A percentile compares a stretch with the other conserved stretches of the same genome.
Evolutionary conservation across 305 asterid genomes (phyloP).

Genomic region (Solanum hybrid): DNA sequence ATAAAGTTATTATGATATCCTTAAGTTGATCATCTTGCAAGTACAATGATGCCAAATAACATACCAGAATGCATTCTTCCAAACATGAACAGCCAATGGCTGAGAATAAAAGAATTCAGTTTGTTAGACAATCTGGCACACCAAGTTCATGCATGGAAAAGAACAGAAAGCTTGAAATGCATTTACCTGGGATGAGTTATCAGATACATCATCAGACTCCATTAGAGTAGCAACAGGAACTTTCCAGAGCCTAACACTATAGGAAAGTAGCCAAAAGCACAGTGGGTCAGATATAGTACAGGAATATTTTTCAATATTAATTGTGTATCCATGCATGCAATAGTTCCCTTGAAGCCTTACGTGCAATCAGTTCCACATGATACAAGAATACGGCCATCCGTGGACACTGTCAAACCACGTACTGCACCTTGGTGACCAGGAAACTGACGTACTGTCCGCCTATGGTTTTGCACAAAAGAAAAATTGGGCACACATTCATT

Average conservation of each 20-base stretch:
- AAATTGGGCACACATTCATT: not conserved
- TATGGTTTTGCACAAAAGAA: slow-evolving; percentile 2
- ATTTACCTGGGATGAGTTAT: slow-evolving; percentile 44
- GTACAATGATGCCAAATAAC: slow-evolving; percentile 1
- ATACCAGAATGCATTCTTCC: slow-evolving; percentile 89
- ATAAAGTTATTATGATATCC: not conserved
- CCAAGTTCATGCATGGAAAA: slow-evolving; percentile 1
- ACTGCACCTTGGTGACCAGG: slow-evolving; percentile 97
- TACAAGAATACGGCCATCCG: slow-evolving; percentile 74
- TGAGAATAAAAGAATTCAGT: slow-evolving; percentile 27
- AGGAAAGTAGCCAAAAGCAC: slow-evolving; percentile 5
- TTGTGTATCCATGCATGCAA: not conserved
- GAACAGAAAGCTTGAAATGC: slow-evolving; percentile 8
- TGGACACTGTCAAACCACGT: slow-evolving; percentile 70
- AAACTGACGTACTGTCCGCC: slow-evolving; percentile 78
- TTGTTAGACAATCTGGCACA: slow-evolving; percentile 17
- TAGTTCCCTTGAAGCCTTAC: slow-evolving; percentile 33
- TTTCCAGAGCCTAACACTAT: slow-evolving; percentile 85
- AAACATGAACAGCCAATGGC: slow-evolving; percentile 62
- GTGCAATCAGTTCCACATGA: slow-evolving; percentile 96
- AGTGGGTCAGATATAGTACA: not conserved
- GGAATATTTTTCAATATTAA: not conserved
- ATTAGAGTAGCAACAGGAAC: slow-evolving; percentile 53
- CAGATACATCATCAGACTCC: slow-evolving; percentile 31
- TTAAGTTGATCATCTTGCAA: not conserved